These are phyloP conservation scores for Fraxinus platypoda DNA, from an alignment of 305 asterid genomes.

Conservation along the genomic window DNA sequence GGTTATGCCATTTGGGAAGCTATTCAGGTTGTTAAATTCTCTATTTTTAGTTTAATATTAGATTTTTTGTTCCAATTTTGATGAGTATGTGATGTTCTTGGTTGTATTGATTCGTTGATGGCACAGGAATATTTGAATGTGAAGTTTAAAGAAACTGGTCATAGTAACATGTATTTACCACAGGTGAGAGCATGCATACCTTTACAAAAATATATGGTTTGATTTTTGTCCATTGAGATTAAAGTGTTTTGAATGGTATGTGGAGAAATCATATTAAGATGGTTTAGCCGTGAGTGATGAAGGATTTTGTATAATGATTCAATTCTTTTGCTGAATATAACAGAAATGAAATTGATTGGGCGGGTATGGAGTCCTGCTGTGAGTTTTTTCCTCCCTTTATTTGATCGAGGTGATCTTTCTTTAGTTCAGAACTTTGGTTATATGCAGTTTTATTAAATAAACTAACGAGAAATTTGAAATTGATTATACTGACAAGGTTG, in stretches of 20 bases:
- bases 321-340: not conserved
- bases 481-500: not conserved
- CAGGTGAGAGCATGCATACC: constrained; percentile 50
- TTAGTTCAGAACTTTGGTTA: not conserved
- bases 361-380: not conserved
- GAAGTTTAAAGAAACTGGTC: constrained; percentile 98
- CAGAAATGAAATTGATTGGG: not conserved
- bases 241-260: not conserved
- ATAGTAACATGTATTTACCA: constrained; percentile 98
- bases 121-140: constrained; percentile 90
- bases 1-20: constrained; percentile 99
- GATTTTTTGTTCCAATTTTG: not conserved
- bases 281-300: constrained; percentile 15
- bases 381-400: not conserved
- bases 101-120: constrained; percentile 20
- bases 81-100: not conserved
- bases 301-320: not conserved
- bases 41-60: not conserved
- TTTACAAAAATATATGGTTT: not conserved
- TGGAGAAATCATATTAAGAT: constrained; percentile 13
- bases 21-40: constrained; percentile 60
- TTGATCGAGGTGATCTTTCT: not conserved
- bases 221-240: not conserved
- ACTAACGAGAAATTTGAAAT: not conserved
- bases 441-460: not conserved